Conservation (phyloP, 1,284 basidiomycete genomes). For the Caloboletus inedulis region DNA sequence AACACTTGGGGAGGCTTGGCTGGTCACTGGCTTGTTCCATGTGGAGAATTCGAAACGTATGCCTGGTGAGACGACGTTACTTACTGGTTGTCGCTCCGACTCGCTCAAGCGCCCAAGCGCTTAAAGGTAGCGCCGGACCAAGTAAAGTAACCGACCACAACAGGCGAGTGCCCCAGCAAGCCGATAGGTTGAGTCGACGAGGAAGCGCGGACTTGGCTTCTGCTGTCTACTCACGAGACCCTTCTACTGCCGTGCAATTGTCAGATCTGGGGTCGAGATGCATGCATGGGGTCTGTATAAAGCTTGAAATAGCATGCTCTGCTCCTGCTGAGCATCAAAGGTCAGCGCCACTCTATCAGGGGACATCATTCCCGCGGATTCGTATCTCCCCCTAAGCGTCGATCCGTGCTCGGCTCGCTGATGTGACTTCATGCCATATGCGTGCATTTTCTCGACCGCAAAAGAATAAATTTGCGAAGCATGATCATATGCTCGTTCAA, state of each 20-base stretch:
- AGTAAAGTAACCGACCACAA: background rate
- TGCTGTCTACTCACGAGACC: conserved; percentile 6
- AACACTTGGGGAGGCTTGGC: background rate
- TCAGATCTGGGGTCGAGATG: conserved; percentile 11
- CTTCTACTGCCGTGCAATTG: background rate
- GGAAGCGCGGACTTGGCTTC: background rate
- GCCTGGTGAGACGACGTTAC: background rate
- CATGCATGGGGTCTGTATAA: background rate
- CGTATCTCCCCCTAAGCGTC: conserved; percentile 5
- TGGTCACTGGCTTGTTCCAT: background rate
- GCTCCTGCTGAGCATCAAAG: background rate
- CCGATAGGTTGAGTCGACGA: background rate
- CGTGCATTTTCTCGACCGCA: conserved; percentile 2
- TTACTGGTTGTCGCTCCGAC: background rate
- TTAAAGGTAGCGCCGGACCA: background rate
- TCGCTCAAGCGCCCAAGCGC: conserved; percentile 1
- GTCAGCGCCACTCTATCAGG: too few species aligned
- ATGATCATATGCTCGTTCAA: conserved; percentile 1
- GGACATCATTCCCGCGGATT: conserved; percentile 8
- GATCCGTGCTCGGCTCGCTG: conserved; percentile 5
- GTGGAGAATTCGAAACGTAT: background rate
- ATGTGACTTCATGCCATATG: conserved; percentile 4
- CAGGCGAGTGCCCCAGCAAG: conserved; percentile 1
- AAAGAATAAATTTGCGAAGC: conserved; percentile 5
- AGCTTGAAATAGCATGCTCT: background rate